These are phyloP conservation scores for Anthracocystis setariae DNA, from an alignment of 1,284 basidiomycete species.

Conservation along the genomic window DNA sequence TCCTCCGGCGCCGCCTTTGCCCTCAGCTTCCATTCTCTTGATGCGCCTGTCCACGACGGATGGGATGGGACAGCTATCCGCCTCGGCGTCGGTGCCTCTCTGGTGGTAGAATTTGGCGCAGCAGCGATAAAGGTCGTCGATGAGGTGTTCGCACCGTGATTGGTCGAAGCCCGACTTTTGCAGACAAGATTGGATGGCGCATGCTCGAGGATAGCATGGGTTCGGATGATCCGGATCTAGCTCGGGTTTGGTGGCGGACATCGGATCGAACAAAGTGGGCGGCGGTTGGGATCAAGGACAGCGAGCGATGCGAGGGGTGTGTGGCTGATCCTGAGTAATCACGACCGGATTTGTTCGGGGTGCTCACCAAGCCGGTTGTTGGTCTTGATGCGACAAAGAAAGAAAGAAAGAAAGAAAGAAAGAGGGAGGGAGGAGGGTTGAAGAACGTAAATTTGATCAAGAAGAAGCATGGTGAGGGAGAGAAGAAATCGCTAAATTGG, in stretches of 20 bases:
- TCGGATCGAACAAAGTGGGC: no score
- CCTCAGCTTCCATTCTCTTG: constrained; percentile 47
- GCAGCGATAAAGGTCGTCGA: constrained; percentile 63
- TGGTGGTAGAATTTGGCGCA: constrained; percentile 59
- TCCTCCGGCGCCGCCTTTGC: constrained; percentile 42
- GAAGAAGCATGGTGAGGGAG: neutral
- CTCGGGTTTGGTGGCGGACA: constrained; percentile 1
- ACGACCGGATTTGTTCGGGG: no score
- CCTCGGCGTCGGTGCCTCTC: constrained; percentile 49
- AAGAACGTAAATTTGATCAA: no score
- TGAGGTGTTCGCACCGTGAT: constrained; percentile 57
- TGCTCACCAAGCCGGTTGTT: no score
- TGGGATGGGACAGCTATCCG: constrained; percentile 61
- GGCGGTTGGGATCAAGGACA: no score
- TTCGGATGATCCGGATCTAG: constrained; percentile 42
- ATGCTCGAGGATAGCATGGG: constrained; percentile 62
- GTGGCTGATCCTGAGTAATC: no score
- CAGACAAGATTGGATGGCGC: constrained; percentile 63
- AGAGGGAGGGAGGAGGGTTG: neutral
- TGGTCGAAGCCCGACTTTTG: constrained; percentile 60
- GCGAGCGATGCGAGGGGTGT: neutral
- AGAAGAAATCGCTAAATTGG: neutral
- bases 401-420: neutral
- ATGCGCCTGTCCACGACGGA: constrained; percentile 49
- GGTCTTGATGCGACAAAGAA: no score